A percentile compares a stretch with the other conserved stretches of the same genome.
phyloP scores from a whole-genome alignment of 257 asterid species.

The Anisodus tanguticus region DNA sequence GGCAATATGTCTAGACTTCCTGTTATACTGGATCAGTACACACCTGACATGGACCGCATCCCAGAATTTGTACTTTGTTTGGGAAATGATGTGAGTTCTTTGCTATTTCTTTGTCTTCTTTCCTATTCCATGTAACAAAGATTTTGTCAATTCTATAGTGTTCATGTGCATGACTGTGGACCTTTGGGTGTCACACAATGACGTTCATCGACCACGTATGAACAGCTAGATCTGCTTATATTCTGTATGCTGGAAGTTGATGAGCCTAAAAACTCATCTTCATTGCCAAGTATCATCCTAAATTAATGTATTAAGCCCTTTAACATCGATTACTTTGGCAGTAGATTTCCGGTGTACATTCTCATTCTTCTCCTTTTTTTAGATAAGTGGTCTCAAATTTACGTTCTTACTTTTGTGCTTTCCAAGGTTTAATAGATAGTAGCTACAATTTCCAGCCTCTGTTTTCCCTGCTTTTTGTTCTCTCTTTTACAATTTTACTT shows the following conservation, averaged over 20 bases:
- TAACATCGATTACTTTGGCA: background rate
- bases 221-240: background rate
- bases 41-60: conserved; percentile 96
- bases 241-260: conserved; percentile 15
- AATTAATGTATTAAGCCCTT: background rate
- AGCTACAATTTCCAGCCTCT: background rate
- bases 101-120: background rate
- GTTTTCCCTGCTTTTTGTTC: background rate
- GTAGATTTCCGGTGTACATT: background rate
- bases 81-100: conserved; percentile 92
- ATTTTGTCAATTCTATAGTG: background rate
- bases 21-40: conserved; percentile 92
- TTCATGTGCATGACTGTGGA: background rate
- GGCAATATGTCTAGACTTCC: conserved; percentile 89
- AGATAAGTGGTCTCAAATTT: background rate
- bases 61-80: conserved; percentile 91
- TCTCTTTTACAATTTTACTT: background rate
- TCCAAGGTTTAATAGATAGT: background rate
- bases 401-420: background rate
- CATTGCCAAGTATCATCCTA: conserved; percentile 9
- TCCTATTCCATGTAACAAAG: conserved; percentile 15
- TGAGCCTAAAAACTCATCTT: background rate
- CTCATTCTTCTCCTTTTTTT: background rate
- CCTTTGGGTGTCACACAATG: background rate
- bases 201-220: background rate